Percentiles rank a stretch among this genome's conserved stretches.
phyloP scores from a whole-genome alignment of 1,284 basidiomycete species.

The Sporisorium exsertum region DNA sequence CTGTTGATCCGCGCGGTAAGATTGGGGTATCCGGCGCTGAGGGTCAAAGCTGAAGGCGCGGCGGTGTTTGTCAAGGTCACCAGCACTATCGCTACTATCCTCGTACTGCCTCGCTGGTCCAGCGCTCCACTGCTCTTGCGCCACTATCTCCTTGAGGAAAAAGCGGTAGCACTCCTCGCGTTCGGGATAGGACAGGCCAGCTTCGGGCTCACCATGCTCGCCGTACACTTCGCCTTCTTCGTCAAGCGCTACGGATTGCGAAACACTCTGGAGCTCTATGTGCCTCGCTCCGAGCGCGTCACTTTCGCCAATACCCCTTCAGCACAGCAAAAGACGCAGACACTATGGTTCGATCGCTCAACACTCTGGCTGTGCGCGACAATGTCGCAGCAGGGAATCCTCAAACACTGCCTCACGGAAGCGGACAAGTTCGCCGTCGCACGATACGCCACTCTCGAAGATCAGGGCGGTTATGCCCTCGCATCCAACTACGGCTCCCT shows the following conservation, averaged over 20 bases:
- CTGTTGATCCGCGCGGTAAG: conserved; percentile 58
- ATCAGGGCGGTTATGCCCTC: conserved; percentile 68
- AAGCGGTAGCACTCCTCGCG: conserved; percentile 47
- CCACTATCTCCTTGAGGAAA: conserved; percentile 9
- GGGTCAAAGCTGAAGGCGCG: conserved; percentile 61
- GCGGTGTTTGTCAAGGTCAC: conserved; percentile 57
- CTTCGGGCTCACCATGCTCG: conserved; percentile 53
- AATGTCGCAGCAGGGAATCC: conserved; percentile 85
- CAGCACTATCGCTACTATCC: conserved; percentile 37
- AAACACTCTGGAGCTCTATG: conserved; percentile 78
- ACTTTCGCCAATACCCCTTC: background rate
- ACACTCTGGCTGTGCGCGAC: conserved; percentile 75
- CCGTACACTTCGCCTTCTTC: conserved; percentile 32
- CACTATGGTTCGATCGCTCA: conserved; percentile 27
- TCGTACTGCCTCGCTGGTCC: conserved; percentile 19
- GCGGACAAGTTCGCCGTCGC: conserved; percentile 81
- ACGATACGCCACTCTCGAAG: conserved; percentile 54
- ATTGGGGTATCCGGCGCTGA: conserved; percentile 40
- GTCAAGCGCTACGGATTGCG: conserved; percentile 77
- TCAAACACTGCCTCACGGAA: conserved; percentile 95
- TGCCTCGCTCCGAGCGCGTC: conserved; percentile 55
- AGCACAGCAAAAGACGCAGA: background rate
- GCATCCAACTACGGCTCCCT: conserved; percentile 67
- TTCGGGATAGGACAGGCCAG: conserved; percentile 60
- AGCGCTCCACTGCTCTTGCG: background rate